phyloP scores from a whole-genome alignment of 495 filamentous ascomycete genomes.

The Apiosordaria backusii region DNA sequence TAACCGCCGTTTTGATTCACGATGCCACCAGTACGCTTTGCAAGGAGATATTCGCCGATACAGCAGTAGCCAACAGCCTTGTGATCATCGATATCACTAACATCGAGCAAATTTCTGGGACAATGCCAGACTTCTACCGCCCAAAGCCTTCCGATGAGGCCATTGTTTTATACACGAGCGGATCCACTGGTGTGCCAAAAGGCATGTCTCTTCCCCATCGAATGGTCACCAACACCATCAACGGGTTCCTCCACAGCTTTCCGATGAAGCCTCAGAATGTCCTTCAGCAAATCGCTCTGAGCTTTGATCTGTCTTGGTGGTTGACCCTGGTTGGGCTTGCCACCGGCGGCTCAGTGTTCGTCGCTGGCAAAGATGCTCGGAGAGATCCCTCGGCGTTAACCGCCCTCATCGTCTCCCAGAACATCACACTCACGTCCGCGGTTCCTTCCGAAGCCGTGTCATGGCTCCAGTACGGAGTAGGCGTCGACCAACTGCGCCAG shows the following conservation, averaged over 20 bases:
- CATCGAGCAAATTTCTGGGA: background rate
- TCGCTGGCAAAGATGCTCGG: conserved; percentile 19
- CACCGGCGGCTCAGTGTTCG: conserved; percentile 10
- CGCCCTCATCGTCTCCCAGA: conserved; percentile 14
- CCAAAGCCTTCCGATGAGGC: conserved; percentile 9
- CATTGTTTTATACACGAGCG: conserved; percentile 12
- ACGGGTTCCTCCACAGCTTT: conserved; percentile 12
- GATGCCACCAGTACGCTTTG: conserved; percentile 7
- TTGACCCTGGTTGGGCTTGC: conserved; percentile 13
- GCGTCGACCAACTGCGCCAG: conserved; percentile 32
- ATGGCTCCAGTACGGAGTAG: conserved; percentile 26
- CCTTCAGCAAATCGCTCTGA: conserved; percentile 17
- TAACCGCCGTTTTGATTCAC: conserved; percentile 23
- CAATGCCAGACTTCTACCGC: background rate
- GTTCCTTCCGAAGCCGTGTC: conserved; percentile 27
- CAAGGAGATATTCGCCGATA: conserved; percentile 5
- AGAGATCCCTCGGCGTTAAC: conserved; percentile 16
- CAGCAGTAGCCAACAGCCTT: too few relatives aligned
- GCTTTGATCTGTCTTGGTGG: conserved; percentile 21
- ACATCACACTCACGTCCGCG: conserved; percentile 22
- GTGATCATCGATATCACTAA: background rate
- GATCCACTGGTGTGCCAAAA: conserved; percentile 11
- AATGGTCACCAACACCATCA: conserved; percentile 16
- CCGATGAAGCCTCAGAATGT: conserved; percentile 16
- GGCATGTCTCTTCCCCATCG: conserved; percentile 14